Percentiles rank a stretch among this genome's conserved stretches.
These are phyloP conservation scores for Capronia coronata DNA, from an alignment of 2,329 filamentous ascomycete genomes.

Conservation along the genomic window DNA sequence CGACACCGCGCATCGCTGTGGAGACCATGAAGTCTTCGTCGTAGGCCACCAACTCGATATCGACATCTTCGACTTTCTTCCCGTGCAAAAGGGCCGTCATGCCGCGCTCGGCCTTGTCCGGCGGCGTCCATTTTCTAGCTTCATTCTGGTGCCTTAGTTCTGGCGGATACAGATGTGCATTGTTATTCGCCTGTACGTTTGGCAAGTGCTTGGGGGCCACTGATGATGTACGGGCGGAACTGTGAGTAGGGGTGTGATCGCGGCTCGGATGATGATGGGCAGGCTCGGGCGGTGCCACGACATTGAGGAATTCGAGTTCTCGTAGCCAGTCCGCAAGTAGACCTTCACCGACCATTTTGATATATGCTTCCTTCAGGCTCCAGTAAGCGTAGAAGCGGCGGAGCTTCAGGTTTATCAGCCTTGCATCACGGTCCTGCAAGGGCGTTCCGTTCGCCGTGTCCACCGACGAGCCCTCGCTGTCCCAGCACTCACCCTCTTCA, in stretches of 20 bases:
- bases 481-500: constrained; percentile 25
- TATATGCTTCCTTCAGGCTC: constrained; percentile 60
- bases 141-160: constrained; percentile 5
- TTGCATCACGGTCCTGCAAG: constrained; percentile 22
- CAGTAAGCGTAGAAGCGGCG: constrained; percentile 59
- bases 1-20: constrained; percentile 43
- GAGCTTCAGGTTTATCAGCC: constrained; percentile 50
- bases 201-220: background rate
- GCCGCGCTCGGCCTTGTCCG: constrained; percentile 34
- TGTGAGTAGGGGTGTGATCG: constrained; percentile 1
- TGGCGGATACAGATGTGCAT: background rate
- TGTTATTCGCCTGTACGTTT: background rate
- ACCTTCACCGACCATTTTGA: constrained; percentile 61
- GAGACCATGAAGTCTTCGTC: constrained; percentile 55
- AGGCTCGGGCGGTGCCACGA: constrained; percentile 47
- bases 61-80: constrained; percentile 45
- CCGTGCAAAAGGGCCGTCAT: constrained; percentile 48
- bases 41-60: constrained; percentile 53
- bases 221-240: background rate
- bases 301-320: constrained; percentile 55
- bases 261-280: constrained; percentile 20
- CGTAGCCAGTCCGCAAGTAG: constrained; percentile 56
- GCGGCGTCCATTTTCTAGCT: constrained; percentile 30
- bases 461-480: constrained; percentile 3
- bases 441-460: constrained; percentile 24